These are phyloP conservation scores for Aspergillus biplanus DNA, from an alignment of 495 filamentous ascomycete genomes.

Conservation along the genomic window DNA sequence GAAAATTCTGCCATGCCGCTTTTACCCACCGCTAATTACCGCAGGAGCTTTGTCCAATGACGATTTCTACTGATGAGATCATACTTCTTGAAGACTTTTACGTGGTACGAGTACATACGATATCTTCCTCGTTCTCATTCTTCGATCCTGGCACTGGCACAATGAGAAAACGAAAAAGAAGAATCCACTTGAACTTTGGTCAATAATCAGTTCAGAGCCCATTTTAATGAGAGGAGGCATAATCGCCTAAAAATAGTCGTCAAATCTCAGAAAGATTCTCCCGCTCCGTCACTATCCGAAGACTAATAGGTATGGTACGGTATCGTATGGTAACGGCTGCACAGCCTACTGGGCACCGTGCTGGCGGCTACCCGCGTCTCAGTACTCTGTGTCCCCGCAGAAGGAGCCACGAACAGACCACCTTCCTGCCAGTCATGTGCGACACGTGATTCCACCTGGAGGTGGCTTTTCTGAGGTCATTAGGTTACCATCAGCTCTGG, in stretches of 20 bases:
- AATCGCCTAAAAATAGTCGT: no score
- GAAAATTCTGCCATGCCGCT: constrained; percentile 14
- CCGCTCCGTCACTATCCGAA: constrained; percentile 19
- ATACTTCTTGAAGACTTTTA: constrained; percentile 10
- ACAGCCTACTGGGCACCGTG: constrained; percentile 15
- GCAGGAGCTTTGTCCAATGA: constrained; percentile 10
- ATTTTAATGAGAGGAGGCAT: no score
- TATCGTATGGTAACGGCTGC: constrained; percentile 2
- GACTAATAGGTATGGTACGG: not conserved
- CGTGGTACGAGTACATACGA: no score
- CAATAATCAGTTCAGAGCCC: no score
- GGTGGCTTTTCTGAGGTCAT: not conserved
- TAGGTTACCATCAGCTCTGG: not conserved
- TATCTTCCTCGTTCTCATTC: no score
- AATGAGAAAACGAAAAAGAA: no score
- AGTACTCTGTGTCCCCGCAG: constrained; percentile 16
- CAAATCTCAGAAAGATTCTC: not conserved
- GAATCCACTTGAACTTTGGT: no score
- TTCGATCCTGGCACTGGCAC: no score
- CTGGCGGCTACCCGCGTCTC: constrained; percentile 18
- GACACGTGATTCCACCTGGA: constrained; percentile 18
- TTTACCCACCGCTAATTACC: constrained; percentile 21
- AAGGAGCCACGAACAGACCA: not conserved
- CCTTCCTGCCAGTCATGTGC: constrained; percentile 14
- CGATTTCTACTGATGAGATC: constrained; percentile 19